phyloP scores from a whole-genome alignment of 441 rosid genomes.

The Brassica hybrid region DNA sequence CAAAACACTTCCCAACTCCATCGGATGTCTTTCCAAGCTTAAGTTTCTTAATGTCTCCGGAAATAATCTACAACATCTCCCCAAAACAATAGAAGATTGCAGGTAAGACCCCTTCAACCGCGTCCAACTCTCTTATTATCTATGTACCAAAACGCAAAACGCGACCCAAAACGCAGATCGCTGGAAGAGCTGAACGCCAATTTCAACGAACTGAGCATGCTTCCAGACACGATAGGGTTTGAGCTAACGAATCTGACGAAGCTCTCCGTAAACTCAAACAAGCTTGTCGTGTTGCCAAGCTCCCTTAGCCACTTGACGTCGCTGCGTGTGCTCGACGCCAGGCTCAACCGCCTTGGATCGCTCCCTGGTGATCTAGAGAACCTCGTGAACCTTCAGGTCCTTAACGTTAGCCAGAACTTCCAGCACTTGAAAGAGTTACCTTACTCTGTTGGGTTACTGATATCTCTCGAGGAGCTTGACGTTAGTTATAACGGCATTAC shows the following conservation, averaged over 20 bases:
- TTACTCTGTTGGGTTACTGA: conserved; percentile 73
- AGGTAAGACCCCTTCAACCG: conserved; percentile 47
- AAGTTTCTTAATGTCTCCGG: conserved; percentile 81
- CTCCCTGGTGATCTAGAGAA: conserved; percentile 81
- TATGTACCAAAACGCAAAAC: conserved; percentile 24
- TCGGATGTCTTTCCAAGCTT: conserved; percentile 86
- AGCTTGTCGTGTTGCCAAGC: conserved; percentile 60
- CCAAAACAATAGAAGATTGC: conserved; percentile 79
- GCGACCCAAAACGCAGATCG: conserved; percentile 34
- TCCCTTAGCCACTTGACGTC: conserved; percentile 66
- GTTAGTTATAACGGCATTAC: conserved; percentile 74
- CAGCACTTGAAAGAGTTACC: conserved; percentile 70
- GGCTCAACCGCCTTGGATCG: conserved; percentile 69
- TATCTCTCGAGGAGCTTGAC: conserved; percentile 78
- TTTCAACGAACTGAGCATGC: conserved; percentile 73
- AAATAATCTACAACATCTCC: conserved; percentile 68
- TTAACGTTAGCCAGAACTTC: conserved; percentile 86
- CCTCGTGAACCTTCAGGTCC: conserved; percentile 65
- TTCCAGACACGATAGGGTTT: conserved; percentile 76
- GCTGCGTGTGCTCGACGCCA: conserved; percentile 63
- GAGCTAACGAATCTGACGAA: conserved; percentile 66
- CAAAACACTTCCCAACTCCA: conserved; percentile 77
- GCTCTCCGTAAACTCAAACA: conserved; percentile 74
- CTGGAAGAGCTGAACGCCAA: conserved; percentile 72
- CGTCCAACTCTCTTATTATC: background rate